Conservation (phyloP, 225 moss, liverwort and hornwort genomes). For the Polytrichum commune region DNA sequence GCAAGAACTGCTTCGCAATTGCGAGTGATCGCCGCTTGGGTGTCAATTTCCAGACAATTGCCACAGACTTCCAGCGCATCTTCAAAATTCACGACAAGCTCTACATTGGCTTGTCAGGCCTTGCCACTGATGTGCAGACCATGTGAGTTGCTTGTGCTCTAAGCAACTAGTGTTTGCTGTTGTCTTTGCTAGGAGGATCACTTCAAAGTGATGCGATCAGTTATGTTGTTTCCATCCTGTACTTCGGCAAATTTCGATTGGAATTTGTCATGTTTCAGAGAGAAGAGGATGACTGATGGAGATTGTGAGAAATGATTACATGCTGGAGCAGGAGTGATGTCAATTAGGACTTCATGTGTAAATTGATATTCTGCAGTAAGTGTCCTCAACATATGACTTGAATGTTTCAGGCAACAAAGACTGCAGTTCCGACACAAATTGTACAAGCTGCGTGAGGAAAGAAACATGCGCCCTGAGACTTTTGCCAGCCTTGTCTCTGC, state of each 20-base stretch:
- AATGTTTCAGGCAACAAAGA: slow-evolving; percentile 61
- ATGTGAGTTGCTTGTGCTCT: slow-evolving; percentile 35
- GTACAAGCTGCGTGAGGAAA: slow-evolving; percentile 90
- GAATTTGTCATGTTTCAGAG: too few species aligned
- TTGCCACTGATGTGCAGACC: slow-evolving; percentile 97
- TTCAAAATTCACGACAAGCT: slow-evolving; percentile 87
- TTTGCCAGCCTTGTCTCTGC: slow-evolving; percentile 95
- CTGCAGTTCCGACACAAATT: slow-evolving; percentile 89
- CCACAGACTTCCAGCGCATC: slow-evolving; percentile 86
- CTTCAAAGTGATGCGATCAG: too few species aligned
- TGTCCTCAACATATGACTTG: too few species aligned
- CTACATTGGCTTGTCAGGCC: slow-evolving; percentile 86
- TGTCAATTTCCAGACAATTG: slow-evolving; percentile 94
- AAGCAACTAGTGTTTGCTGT: not conserved
- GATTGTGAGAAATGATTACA: too few species aligned
- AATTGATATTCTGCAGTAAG: too few species aligned
- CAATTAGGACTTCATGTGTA: too few species aligned
- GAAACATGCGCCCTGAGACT: slow-evolving; percentile 93
- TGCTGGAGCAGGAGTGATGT: too few species aligned
- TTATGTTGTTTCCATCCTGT: too few species aligned
- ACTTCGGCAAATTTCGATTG: too few species aligned
- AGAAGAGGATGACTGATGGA: too few species aligned
- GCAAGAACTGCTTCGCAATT: slow-evolving; percentile 88
- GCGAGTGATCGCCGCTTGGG: slow-evolving; percentile 94
- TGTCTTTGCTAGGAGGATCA: too few species aligned